A percentile compares a stretch with the other conserved stretches of the same genome.
Evolutionary conservation across 306 rosid genomes (phyloP).

Genomic region (Castanea sativa): DNA sequence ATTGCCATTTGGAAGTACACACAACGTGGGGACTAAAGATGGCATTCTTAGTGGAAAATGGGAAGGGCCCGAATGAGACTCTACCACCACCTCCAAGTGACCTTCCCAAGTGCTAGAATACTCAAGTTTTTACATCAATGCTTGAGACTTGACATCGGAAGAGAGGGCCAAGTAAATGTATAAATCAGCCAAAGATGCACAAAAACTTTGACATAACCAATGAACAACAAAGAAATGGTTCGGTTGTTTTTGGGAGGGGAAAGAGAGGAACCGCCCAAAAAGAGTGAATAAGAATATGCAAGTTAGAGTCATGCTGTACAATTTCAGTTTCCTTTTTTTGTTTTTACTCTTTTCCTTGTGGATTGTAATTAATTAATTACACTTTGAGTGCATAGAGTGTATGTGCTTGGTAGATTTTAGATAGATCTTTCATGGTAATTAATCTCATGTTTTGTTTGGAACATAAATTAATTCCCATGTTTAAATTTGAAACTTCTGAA

Average conservation of each 20-base stretch:
- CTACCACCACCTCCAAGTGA: constrained; percentile 54
- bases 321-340: constrained; percentile 11
- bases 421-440: neutral
- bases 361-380: neutral
- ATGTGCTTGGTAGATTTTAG: constrained; percentile 6
- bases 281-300: neutral
- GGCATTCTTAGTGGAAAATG: constrained; percentile 76
- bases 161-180: neutral
- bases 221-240: neutral
- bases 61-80: constrained; percentile 46
- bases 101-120: constrained; percentile 59
- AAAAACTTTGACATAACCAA: neutral
- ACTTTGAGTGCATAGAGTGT: neutral
- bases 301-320: neutral
- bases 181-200: neutral
- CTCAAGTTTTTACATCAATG: neutral
- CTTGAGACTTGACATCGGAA: neutral
- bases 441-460: too few species aligned
- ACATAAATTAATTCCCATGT: too few species aligned
- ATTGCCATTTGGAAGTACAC: constrained; percentile 87
- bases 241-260: neutral
- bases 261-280: neutral
- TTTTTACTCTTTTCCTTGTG: neutral
- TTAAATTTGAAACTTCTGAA: too few species aligned
- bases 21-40: constrained; percentile 86